phyloP scores from a whole-genome alignment of 108 stramenopile genomes.

The Skeletonema menzelii region DNA sequence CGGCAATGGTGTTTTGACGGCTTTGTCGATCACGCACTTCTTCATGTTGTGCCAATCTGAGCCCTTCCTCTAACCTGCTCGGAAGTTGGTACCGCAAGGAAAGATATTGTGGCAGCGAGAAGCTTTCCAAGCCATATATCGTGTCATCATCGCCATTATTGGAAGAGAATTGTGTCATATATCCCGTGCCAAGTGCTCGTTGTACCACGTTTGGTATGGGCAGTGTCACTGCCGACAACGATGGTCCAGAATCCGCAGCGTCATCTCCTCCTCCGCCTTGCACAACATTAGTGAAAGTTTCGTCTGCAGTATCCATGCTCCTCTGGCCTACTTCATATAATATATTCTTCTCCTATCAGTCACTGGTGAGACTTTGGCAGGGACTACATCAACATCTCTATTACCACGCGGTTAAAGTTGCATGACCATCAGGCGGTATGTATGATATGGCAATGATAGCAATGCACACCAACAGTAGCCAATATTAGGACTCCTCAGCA shows the following conservation, averaged over 20 bases:
- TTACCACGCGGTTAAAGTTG: no score
- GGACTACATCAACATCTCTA: no score
- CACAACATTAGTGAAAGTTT: no score
- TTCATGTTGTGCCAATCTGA: slow-evolving; percentile 4
- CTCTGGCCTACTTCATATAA: no score
- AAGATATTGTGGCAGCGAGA: slow-evolving; percentile 22
- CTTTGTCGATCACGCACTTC: neutral
- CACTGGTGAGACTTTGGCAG: no score
- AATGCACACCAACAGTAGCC: no score
- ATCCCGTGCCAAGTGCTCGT: slow-evolving; percentile 25
- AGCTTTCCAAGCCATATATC: slow-evolving; percentile 22
- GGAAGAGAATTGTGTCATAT: neutral
- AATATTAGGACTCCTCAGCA: no score
- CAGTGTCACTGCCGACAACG: neutral
- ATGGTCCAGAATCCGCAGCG: neutral
- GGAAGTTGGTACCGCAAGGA: neutral
- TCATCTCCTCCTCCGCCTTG: neutral
- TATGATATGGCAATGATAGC: no score
- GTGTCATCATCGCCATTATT: neutral
- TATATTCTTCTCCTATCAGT: neutral
- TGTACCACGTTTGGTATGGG: slow-evolving; percentile 22
- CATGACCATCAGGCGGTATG: no score
- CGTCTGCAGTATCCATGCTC: neutral
- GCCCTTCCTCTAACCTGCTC: neutral
- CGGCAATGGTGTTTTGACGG: neutral